Conservation (phyloP, 495 filamentous ascomycete species). For the Xylaria sp. region DNA sequence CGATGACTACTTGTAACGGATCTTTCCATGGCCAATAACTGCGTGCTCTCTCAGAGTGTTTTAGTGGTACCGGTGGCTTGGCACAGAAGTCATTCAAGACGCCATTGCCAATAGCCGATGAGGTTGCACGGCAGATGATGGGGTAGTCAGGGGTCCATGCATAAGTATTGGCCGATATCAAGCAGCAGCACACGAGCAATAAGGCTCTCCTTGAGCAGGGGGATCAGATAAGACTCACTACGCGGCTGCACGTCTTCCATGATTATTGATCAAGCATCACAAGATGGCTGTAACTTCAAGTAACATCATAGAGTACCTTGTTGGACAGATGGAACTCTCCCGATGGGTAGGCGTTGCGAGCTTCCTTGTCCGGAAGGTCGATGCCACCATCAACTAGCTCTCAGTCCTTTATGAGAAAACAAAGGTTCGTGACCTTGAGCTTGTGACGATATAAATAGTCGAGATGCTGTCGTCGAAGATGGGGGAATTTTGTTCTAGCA, state of each 20-base stretch:
- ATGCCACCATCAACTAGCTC: not conserved
- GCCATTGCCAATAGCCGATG: conserved; percentile 23
- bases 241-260: conserved; percentile 17
- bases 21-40: conserved; percentile 15
- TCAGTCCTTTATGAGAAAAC: conserved; percentile 28
- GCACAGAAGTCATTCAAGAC: conserved; percentile 20
- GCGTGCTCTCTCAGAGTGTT: not conserved
- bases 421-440: conserved; percentile 15
- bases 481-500: conserved; percentile 12
- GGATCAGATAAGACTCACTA: conserved; percentile 15
- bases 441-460: conserved; percentile 39
- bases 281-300: conserved; percentile 27
- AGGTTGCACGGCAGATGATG: conserved; percentile 18
- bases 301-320: conserved; percentile 39
- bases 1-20: conserved; percentile 2
- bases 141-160: conserved; percentile 11
- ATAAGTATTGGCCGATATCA: conserved; percentile 19
- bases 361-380: conserved; percentile 36
- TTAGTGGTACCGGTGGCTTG: conserved; percentile 9
- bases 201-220: conserved; percentile 20
- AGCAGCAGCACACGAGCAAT: not conserved
- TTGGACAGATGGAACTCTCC: conserved; percentile 32
- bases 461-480: conserved; percentile 31
- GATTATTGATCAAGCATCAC: conserved; percentile 12
- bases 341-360: conserved; percentile 1